Conservation (phyloP, 2,329 filamentous ascomycete genomes). For the Penicillium italicum region DNA sequence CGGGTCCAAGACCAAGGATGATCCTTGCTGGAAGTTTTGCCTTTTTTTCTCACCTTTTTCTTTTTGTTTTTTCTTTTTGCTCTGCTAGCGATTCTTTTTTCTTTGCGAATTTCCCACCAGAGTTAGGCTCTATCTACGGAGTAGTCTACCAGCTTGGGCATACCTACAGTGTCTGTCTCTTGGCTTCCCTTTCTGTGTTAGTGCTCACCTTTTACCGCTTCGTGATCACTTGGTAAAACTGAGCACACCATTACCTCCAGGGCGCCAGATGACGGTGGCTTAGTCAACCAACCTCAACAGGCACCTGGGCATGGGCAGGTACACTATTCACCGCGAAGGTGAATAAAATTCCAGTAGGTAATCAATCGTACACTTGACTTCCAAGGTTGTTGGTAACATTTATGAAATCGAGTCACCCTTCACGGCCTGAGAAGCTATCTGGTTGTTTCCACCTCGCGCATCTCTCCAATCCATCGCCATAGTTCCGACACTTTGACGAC, state of each 20-base stretch:
- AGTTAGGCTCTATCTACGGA: background rate
- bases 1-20: background rate
- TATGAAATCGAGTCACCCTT: no score
- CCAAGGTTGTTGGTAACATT: no score
- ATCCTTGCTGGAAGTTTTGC: background rate
- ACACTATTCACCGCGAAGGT: background rate
- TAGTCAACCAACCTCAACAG: background rate
- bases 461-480: background rate
- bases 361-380: background rate
- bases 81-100: background rate
- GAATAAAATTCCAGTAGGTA: no score
- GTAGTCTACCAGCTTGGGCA: no score
- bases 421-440: no score
- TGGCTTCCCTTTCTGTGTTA: background rate
- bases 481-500: background rate
- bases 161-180: background rate
- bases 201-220: background rate
- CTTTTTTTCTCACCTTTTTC: background rate
- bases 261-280: background rate
- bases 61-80: background rate
- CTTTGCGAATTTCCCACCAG: background rate
- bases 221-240: background rate
- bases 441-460: background rate
- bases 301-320: background rate
- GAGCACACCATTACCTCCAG: background rate